These are phyloP conservation scores for Rubia peregrina DNA, from an alignment of 305 asterid species.

Conservation along the genomic window DNA sequence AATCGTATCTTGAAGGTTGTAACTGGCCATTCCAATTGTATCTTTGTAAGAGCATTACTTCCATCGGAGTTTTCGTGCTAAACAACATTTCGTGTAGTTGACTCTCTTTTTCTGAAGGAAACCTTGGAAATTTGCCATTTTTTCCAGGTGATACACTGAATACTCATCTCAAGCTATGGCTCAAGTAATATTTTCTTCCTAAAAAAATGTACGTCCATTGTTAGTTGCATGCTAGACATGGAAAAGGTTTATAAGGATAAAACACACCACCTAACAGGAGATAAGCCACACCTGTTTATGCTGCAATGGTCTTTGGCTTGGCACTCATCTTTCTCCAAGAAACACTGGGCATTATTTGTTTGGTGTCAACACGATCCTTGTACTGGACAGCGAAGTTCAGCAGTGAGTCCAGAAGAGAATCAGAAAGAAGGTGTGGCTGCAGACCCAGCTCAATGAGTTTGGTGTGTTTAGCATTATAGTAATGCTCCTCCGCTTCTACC, in stretches of 20 bases:
- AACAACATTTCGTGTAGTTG: background rate
- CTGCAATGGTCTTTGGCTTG: conserved; percentile 65
- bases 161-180: background rate
- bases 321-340: conserved; percentile 81
- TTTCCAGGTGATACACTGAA: background rate
- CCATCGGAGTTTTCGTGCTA: background rate
- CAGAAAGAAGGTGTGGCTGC: conserved; percentile 80
- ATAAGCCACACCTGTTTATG: conserved; percentile 22
- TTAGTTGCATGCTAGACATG: background rate
- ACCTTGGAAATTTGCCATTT: background rate
- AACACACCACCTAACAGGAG: background rate
- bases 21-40: background rate
- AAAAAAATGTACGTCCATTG: conserved; percentile 11
- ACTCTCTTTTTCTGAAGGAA: background rate
- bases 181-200: background rate
- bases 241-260: background rate
- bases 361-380: conserved; percentile 72
- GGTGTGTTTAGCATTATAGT: conserved; percentile 88
- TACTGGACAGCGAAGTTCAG: conserved; percentile 65
- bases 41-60: background rate
- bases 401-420: conserved; percentile 84
- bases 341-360: conserved; percentile 87
- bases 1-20: background rate
- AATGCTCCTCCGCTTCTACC: conserved; percentile 96
- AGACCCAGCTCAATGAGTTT: conserved; percentile 80